Evolutionary conservation across 352 stramenopile species (phyloP), one percentile per base, ranked within the genome.

Genomic region (Thalassiosira allenii): DNA sequence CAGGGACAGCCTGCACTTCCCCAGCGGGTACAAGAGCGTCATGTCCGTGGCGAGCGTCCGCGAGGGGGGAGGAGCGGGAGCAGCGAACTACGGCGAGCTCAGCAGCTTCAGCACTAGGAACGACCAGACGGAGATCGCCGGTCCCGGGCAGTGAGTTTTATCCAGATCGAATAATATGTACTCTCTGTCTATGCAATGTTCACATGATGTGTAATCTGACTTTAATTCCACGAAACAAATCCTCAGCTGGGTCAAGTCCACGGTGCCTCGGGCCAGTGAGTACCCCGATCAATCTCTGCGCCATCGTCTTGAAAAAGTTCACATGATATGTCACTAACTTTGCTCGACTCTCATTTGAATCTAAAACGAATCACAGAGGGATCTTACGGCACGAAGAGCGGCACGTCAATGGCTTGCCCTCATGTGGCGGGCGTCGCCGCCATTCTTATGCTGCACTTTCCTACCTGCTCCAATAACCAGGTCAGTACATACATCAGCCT

Each of bases 381-480:
- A n/a, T n/a, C n/a, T n/a, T 77, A 83, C 29, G 17, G 22, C 4
- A 63, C 14, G 37, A 52, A 70, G 29, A 69, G 54, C 49, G 84
- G 88, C 49, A 93, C 86, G 17, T 17, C 8, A 9, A 57, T 29
- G 85, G 77, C 88, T 11, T 64, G 59, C 25, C 86, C 88, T 33
- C 84, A 92, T 52, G 88, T 92, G 1, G 72, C 81, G 3, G 88
- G 86, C 41, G 84, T 89, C 27, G 83, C 81, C 20, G 86, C 86
- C 8, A 62, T 88, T 14, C 23, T 92, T 6, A 76, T 59, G 70
- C 65, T 56, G 9, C 61, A 78, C 44, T 86, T 83, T 58, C 87
- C 87, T 3, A n/a, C 71, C 2, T 87, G 75, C 49, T 84, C 71
- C 22, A 86, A 84, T 67, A 54, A 72, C 54, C 75, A 92, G 76